Conservation (phyloP, 148 eudicot species). For the Vaccinium vitisidaea region DNA sequence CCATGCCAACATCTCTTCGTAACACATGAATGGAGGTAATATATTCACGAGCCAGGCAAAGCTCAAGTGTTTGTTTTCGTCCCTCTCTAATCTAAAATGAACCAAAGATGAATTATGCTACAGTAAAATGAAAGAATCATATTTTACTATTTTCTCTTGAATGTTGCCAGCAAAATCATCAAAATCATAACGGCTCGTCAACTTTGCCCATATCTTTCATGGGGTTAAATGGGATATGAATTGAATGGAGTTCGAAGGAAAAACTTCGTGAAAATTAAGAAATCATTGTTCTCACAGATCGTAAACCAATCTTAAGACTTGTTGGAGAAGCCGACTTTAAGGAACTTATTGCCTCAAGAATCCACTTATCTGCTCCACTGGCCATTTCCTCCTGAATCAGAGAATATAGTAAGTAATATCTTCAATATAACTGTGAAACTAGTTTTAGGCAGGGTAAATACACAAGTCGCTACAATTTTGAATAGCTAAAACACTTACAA, state of each 20-base stretch:
- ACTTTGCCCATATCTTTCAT: not conserved
- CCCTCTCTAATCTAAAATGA: conserved; percentile 36
- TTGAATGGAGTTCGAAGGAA: not conserved
- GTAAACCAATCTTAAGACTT: conserved; percentile 27
- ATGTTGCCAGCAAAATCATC: not conserved
- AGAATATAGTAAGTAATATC: not conserved
- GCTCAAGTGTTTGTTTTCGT: conserved; percentile 24
- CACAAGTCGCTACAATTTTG: not conserved
- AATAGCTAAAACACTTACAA: conserved; percentile 17
- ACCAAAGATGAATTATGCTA: not conserved
- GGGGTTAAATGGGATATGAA: not conserved
- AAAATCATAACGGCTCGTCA: not conserved
- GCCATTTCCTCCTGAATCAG: conserved; percentile 3
- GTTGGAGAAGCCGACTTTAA: conserved; percentile 35
- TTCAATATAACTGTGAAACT: not conserved
- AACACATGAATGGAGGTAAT: conserved; percentile 3
- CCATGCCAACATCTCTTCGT: conserved; percentile 15
- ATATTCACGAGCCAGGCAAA: conserved; percentile 29
- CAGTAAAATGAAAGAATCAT: not conserved
- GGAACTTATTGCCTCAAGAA: conserved; percentile 24
- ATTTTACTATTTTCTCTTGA: not conserved
- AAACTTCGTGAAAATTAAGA: not conserved
- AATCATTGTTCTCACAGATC: conserved; percentile 22
- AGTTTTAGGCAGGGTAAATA: not conserved
- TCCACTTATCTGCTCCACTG: conserved; percentile 25